A percentile compares a stretch with the other conserved stretches of the same genome.
Evolutionary conservation across 1,284 basidiomycete genomes (phyloP).

Genomic region (Gomphus bonarii): DNA sequence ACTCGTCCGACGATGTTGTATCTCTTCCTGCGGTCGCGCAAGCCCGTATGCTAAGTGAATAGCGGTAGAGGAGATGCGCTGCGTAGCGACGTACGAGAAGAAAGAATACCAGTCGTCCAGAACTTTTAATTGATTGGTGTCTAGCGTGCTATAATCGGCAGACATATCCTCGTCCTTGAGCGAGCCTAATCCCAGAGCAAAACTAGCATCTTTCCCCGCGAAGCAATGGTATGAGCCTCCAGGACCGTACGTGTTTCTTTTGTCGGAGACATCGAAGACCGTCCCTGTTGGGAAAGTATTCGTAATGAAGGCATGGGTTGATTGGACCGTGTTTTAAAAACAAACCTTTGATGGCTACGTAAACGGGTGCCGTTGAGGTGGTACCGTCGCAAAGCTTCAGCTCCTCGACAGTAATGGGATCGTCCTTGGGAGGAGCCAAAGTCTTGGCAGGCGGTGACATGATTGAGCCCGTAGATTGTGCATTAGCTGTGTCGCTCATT

Average conservation of each 20-base stretch:
- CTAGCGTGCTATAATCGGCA: conserved; percentile 75
- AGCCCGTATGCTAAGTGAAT: not conserved
- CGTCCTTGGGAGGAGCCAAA: conserved; percentile 67
- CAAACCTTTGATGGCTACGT: conserved; percentile 81
- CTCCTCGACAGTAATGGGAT: conserved; percentile 61
- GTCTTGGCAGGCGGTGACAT: conserved; percentile 41
- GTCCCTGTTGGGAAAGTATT: conserved; percentile 38
- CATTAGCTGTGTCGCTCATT: not conserved
- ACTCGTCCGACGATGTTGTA: conserved; percentile 77
- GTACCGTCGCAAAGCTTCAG: conserved; percentile 65
- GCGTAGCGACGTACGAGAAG: conserved; percentile 41
- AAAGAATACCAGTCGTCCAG: conserved; percentile 88
- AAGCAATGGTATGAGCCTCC: conserved; percentile 65
- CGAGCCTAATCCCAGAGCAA: conserved; percentile 77
- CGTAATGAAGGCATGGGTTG: not conserved
- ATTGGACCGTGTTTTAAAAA: not conserved
- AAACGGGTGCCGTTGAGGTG: conserved; percentile 58
- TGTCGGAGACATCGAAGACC: conserved; percentile 77
- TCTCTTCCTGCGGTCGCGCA: conserved; percentile 43
- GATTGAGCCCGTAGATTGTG: not conserved
- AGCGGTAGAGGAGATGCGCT: not conserved
- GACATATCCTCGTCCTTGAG: conserved; percentile 84
- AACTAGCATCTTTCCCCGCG: conserved; percentile 86
- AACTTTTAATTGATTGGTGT: conserved; percentile 70
- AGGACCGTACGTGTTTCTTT: conserved; percentile 73